Evolutionary conservation across 768 basidiomycete species (phyloP), one percentile per base, ranked within the genome.

Genomic region (Russula ochroleuca): DNA sequence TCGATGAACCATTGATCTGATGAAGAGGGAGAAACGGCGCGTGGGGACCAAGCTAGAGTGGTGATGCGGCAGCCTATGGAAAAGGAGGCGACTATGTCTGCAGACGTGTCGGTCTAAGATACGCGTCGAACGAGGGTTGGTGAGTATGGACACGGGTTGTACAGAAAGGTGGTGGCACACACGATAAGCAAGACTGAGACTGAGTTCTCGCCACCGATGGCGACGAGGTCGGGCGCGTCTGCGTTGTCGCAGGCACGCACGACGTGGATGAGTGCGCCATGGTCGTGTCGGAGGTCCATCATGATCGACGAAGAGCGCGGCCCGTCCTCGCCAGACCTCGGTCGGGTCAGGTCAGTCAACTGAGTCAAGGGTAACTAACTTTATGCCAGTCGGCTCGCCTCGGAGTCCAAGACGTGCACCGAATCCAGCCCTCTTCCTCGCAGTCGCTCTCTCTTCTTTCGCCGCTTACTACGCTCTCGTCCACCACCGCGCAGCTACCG

Each of bases 11-110:
- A 93, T 41, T 80, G 75, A 60, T 86, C 85, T 58, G 80, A 80
- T 21, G 75, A 74, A 15, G 84, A 81, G 3, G 90, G 87, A 6
- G 91, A 92, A 7, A 83, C 75, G 8, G 88, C 78, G 14, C 79
- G 76, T 45, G 88, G 79, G 2, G 91, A 92, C 86, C 89, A 93
- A 3, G 91, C 88, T 15, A 93, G 73, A 5, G 92, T 82, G 3
- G 88, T 90, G 48, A 89, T 79, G 55, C 83, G 80, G 11, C 80
- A 78, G 21, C 91, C 90, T 48, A 92, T 74, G 74, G 89, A 81
- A 69, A 92, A 92, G 21, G 84, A 84, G 49, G 89, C 89, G 69
- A 93, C 68, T 40, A 75, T 76, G 62, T 76, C 77, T 69, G 74
- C 80, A 19, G 78, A 74, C 0, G 79, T 68, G 41, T 70, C 62